Base-by-base conservation (phyloP, 768 basidiomycete species). In the Scleroderma bovista region DNA sequence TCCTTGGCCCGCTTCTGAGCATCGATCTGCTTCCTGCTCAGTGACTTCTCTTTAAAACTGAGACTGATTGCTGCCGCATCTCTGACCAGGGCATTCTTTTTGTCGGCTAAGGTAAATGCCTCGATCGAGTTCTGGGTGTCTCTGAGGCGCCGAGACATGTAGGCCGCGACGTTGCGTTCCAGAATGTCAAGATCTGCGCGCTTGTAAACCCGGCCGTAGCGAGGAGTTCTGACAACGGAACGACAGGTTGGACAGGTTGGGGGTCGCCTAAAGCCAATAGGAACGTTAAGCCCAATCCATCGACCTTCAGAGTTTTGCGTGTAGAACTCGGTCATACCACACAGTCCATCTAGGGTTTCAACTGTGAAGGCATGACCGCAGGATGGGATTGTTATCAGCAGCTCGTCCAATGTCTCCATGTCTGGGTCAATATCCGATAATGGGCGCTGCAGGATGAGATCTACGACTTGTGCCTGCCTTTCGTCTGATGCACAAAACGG, bases 341-440 rank as follows among this genome's bases (percentile, higher is more conserved):
- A 80, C 38, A 73, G 67, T 0, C 83, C 85, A 54, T 88, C 86
- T 17, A 88, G 70, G 0, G 83, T 83, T 60, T 84, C 84, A 15
- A 85, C 76, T 0, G 86, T 87, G 61, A 88, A 86, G 2, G 75
- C 64, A 60, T 88, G 86, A 0, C 74, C 54, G 58, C 86, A 88
- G 16, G 66, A 66, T 0, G 79, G 78, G 37, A 86, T 71, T 1
- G 83, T 83, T 57, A 87, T 81, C 45, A 81, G 57, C 11, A 79
- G 61, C 33, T 80, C 76, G 51, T 80, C 77, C 26, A 78, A 43
- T 2, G 67, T 62, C 4, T 60, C 69, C 13, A 54, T 44, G 16
- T 74, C 67, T 6, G 67, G 64, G 3, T 73, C 62, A 26, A 86
- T 58, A 1, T 85, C 82, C 3, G 53, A 64, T 6, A 87, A 63